Evolutionary conservation across 345 rosid species (phyloP).

Genomic region (Lagerstroemia speciosa): DNA sequence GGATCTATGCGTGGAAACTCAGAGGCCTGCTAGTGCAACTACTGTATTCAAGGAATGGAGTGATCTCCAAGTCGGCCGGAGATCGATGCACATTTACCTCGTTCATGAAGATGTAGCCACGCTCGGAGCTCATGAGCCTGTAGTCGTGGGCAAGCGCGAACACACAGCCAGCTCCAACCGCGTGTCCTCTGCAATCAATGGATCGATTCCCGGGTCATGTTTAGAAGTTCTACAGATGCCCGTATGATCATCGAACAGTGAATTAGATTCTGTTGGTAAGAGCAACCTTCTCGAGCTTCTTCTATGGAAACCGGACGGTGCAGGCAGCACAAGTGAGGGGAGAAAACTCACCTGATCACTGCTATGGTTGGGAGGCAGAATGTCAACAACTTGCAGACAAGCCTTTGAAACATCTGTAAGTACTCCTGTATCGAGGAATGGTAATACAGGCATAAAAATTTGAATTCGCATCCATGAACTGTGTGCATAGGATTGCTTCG

Average conservation of each 20-base stretch:
- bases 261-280: too few relatives aligned
- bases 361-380: constrained; percentile 13
- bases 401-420: constrained; percentile 10
- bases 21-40: neutral
- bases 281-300: too few relatives aligned
- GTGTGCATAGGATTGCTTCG: neutral
- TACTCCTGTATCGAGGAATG: neutral
- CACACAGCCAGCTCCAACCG: constrained; percentile 11
- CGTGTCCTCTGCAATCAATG: constrained; percentile 5
- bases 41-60: neutral
- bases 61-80: neutral
- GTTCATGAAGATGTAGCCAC: constrained; percentile 12
- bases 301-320: too few relatives aligned
- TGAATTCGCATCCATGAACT: neutral
- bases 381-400: constrained; percentile 11
- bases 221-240: neutral
- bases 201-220: neutral
- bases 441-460: neutral
- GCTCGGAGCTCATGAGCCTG: constrained; percentile 13
- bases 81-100: neutral
- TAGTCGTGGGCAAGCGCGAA: constrained; percentile 14
- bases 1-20: neutral
- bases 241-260: neutral
- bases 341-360: constrained; percentile 3
- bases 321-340: neutral